Conservation (phyloP, 495 filamentous ascomycete genomes). For the Penicillium daleae region DNA sequence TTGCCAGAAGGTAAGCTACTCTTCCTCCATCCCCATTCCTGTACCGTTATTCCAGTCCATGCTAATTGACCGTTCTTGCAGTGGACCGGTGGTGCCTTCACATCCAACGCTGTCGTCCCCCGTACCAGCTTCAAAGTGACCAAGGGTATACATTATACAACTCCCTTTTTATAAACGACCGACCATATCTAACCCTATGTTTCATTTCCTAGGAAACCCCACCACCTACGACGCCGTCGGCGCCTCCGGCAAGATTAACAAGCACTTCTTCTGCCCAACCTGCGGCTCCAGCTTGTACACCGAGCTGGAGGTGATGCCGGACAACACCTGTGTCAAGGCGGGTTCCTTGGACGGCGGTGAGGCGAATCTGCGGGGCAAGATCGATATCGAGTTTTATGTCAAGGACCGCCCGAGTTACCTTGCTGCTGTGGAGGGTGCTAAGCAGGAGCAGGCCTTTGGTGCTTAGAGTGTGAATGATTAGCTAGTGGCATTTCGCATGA, state of each 20-base stretch:
- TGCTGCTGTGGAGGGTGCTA: conserved; percentile 41
- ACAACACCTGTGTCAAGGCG: conserved; percentile 47
- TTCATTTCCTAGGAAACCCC: conserved; percentile 32
- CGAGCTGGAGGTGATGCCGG: conserved; percentile 51
- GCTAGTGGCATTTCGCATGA: too few relatives aligned
- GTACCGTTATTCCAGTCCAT: neutral
- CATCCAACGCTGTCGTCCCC: conserved; percentile 52
- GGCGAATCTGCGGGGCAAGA: conserved; percentile 35
- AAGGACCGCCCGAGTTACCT: conserved; percentile 47
- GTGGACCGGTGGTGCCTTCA: conserved; percentile 53
- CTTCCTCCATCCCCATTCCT: neutral
- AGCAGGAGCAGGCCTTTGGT: conserved; percentile 43
- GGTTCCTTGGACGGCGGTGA: conserved; percentile 46
- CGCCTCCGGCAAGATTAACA: conserved; percentile 50
- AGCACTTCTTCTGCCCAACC: conserved; percentile 52
- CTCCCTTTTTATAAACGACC: neutral
- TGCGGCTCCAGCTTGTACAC: conserved; percentile 52
- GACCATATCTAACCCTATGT: neutral
- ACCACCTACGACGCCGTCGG: conserved; percentile 43
- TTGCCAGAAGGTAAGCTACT: conserved; percentile 45
- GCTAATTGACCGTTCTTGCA: conserved; percentile 15
- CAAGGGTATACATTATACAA: conserved; percentile 34
- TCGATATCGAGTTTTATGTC: conserved; percentile 52
- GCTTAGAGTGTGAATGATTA: neutral
- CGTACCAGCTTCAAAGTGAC: conserved; percentile 44